Evolutionary conservation across 1,284 basidiomycete species (phyloP).

Genomic region (Xerocomus tenax): DNA sequence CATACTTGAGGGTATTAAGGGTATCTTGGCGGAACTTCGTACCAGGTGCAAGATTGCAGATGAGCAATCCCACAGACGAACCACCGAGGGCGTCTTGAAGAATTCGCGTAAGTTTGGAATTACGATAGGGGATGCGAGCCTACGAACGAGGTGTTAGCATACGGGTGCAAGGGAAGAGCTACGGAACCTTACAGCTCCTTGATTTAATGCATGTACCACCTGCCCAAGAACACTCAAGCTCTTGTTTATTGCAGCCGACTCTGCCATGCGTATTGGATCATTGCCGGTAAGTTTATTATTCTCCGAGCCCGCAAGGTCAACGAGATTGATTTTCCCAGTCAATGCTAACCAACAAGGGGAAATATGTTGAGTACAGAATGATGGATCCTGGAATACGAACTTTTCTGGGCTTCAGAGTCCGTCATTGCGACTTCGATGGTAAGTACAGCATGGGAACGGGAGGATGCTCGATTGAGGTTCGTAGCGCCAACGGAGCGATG

Average conservation of each 20-base stretch:
- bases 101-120: constrained; percentile 74
- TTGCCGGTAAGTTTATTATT: constrained; percentile 86
- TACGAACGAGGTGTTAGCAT: constrained; percentile 26
- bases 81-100: constrained; percentile 81
- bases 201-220: constrained; percentile 76
- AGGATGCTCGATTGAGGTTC: constrained; percentile 69
- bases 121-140: constrained; percentile 75
- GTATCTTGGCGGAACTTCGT: constrained; percentile 73
- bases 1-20: constrained; percentile 73
- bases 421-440: constrained; percentile 56
- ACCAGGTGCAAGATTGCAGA: constrained; percentile 78
- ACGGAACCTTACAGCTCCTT: constrained; percentile 46
- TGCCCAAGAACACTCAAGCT: constrained; percentile 73
- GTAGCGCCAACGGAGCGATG: constrained; percentile 78
- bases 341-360: constrained; percentile 34
- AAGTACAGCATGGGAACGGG: constrained; percentile 75
- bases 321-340: constrained; percentile 71
- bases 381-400: constrained; percentile 28
- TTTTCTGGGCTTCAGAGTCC: constrained; percentile 41
- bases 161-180: not conserved
- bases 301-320: constrained; percentile 81
- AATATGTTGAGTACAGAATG: not conserved
- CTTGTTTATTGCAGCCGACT: constrained; percentile 80
- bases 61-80: constrained; percentile 63
- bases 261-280: constrained; percentile 68